A percentile compares a stretch with the other conserved stretches of the same genome.
phyloP scores from a whole-genome alignment of 495 filamentous ascomycete genomes.

The Collariella sp. region DNA sequence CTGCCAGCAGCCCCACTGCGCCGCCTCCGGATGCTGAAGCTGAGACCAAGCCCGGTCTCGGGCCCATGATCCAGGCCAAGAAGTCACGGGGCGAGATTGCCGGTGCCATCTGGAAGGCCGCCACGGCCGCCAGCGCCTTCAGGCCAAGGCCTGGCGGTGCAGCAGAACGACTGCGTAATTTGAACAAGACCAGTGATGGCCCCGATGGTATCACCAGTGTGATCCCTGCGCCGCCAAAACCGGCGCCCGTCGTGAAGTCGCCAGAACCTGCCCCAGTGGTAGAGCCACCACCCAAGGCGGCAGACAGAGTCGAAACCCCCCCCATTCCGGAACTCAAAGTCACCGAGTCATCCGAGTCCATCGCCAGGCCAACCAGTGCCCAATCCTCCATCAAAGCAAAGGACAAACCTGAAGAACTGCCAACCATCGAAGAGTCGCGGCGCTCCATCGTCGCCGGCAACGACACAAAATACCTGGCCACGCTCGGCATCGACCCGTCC shows the following conservation, averaged over 20 bases:
- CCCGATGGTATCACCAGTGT: conserved; percentile 84
- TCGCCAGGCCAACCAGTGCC: conserved; percentile 25
- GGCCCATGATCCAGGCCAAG: conserved; percentile 75
- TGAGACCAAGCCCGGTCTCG: conserved; percentile 67
- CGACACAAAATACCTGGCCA: conserved; percentile 68
- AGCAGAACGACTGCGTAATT: conserved; percentile 54
- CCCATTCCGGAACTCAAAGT: conserved; percentile 45
- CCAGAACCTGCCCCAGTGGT: conserved; percentile 14
- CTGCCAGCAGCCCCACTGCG: conserved; percentile 17
- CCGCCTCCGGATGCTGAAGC: conserved; percentile 36
- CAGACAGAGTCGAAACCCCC: conserved; percentile 21
- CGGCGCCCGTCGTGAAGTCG: conserved; percentile 25
- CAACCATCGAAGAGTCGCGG: conserved; percentile 30
- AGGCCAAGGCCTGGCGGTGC: conserved; percentile 77
- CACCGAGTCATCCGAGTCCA: conserved; percentile 34
- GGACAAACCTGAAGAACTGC: conserved; percentile 27
- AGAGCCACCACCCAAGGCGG: conserved; percentile 24
- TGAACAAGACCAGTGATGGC: conserved; percentile 50
- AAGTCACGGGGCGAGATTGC: conserved; percentile 65
- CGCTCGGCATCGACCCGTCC: conserved; percentile 61
- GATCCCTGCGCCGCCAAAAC: conserved; percentile 61
- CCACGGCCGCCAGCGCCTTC: conserved; percentile 69
- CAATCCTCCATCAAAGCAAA: conserved; percentile 37
- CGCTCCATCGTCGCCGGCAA: conserved; percentile 62
- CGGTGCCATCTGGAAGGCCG: conserved; percentile 73